A percentile compares a stretch with the other conserved stretches of the same genome.
These are phyloP conservation scores for Beauveria scarabaeidicola DNA, from an alignment of 2,329 filamentous ascomycete genomes.

Conservation along the genomic window DNA sequence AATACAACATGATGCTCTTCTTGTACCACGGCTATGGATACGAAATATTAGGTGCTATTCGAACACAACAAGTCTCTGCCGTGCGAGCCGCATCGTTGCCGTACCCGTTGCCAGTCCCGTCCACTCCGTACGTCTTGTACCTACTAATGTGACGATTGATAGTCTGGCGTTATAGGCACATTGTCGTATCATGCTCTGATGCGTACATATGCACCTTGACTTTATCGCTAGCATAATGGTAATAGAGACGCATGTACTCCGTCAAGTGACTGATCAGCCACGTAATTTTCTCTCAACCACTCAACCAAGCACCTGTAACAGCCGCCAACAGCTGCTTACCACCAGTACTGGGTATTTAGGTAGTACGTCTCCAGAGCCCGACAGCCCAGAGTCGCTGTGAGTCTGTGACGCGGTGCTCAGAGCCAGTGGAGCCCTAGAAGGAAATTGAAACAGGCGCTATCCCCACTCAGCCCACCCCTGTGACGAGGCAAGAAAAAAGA, in stretches of 20 bases:
- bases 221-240: no score
- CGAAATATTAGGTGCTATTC: not conserved
- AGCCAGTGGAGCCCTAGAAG: not conserved
- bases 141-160: not conserved
- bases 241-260: no score
- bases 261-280: no score
- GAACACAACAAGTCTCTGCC: not conserved
- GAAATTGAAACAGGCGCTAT: slow-evolving; percentile 14
- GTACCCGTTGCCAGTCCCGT: not conserved
- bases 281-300: no score
- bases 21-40: not conserved
- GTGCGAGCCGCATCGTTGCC: not conserved
- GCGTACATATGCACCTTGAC: not conserved
- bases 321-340: not conserved
- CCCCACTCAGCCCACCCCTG: slow-evolving; percentile 16
- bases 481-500: not conserved
- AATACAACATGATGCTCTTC: not conserved
- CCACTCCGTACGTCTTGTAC: not conserved
- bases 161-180: not conserved
- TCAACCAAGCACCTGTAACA: not conserved
- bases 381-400: not conserved
- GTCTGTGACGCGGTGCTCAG: slow-evolving; percentile 4
- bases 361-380: not conserved
- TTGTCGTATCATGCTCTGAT: not conserved
- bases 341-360: not conserved